Conservation (phyloP, 2,329 filamentous ascomycete genomes). For the Chaetoscypha palmicola region DNA sequence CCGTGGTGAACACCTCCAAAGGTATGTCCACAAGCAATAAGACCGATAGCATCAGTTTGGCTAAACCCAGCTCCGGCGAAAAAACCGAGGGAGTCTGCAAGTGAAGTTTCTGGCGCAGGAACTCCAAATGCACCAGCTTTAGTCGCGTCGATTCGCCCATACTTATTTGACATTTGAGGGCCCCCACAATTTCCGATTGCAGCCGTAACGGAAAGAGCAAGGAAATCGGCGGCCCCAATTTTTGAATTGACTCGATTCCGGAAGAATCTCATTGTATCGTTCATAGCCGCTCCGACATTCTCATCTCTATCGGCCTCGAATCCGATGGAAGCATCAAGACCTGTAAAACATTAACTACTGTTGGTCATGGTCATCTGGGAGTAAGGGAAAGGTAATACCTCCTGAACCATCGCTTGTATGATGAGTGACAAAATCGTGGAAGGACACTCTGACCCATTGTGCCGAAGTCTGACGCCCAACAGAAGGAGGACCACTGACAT, state of each 20-base stretch:
- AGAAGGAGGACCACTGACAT: conserved; percentile 42
- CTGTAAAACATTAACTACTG: no score
- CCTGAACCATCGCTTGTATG: conserved; percentile 42
- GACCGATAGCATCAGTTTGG: conserved; percentile 48
- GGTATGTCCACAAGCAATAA: conserved; percentile 54
- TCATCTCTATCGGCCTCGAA: conserved; percentile 49
- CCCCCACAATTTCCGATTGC: conserved; percentile 53
- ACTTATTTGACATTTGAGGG: conserved; percentile 43
- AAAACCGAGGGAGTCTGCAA: conserved; percentile 43
- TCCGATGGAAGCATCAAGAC: conserved; percentile 52
- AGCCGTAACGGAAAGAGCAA: conserved; percentile 46
- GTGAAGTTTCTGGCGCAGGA: conserved; percentile 48
- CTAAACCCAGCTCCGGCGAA: conserved; percentile 51
- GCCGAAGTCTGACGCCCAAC: conserved; percentile 50
- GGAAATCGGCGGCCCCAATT: conserved; percentile 33
- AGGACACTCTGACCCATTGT: conserved; percentile 53
- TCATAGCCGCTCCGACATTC: conserved; percentile 49
- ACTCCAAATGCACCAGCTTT: conserved; percentile 41
- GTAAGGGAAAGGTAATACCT: no score
- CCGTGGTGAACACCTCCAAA: conserved; percentile 49
- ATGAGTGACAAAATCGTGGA: conserved; percentile 53
- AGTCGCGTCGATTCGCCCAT: conserved; percentile 47
- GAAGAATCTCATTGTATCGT: conserved; percentile 20
- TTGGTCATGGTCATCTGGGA: no score
- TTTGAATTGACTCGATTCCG: conserved; percentile 16